These are phyloP conservation scores for Solanum dulcamara DNA, from an alignment of 257 asterid species.

Conservation along the genomic window DNA sequence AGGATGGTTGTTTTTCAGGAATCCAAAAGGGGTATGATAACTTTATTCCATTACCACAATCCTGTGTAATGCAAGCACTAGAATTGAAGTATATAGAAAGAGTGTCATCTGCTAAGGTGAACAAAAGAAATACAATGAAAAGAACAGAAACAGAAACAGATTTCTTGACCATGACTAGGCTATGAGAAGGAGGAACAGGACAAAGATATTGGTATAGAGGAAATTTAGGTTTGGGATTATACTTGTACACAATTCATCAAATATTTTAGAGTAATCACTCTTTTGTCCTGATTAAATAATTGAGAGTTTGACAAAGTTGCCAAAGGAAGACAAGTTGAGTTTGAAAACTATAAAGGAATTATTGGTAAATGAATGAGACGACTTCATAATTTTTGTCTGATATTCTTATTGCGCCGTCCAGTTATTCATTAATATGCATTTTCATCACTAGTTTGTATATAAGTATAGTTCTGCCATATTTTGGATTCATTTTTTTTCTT, in stretches of 20 bases:
- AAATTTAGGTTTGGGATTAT: neutral
- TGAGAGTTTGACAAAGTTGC: neutral
- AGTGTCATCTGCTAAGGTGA: conserved; percentile 2
- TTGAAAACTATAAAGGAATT: neutral
- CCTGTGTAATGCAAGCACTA: conserved; percentile 17
- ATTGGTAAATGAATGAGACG: neutral
- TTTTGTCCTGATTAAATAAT: neutral
- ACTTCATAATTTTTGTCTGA: no score
- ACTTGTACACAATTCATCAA: neutral
- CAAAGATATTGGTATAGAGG: neutral
- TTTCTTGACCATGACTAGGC: conserved; percentile 4
- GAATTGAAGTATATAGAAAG: conserved; percentile 1
- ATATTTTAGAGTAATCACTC: neutral
- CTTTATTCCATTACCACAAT: conserved; percentile 28
- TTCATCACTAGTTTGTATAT: no score
- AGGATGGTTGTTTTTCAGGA: conserved; percentile 21
- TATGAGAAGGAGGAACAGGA: no score
- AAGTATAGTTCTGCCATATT: no score
- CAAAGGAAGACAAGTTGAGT: neutral
- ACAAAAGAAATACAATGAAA: conserved; percentile 4
- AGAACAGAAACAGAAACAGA: conserved; percentile 3
- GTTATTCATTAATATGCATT: no score
- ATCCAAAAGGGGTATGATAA: conserved; percentile 51
- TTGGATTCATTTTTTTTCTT: no score
- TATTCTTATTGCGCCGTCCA: no score